These are phyloP conservation scores for Aspergillus flavus DNA, from an alignment of 2,329 filamentous ascomycete genomes.

Conservation along the genomic window DNA sequence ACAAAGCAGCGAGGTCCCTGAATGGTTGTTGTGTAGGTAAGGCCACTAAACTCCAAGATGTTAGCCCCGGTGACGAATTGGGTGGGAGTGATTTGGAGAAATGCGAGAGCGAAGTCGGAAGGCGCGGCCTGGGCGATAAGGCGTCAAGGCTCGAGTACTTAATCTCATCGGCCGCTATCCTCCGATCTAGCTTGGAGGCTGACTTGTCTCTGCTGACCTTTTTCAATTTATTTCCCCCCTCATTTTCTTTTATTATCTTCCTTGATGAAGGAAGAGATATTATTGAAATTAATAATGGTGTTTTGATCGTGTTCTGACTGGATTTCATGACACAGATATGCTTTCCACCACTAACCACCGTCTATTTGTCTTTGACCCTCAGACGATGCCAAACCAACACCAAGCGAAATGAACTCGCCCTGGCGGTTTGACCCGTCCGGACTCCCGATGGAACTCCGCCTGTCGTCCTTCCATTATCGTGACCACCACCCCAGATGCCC, in stretches of 20 bases:
- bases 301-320: constrained; percentile 1
- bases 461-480: neutral
- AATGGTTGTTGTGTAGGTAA: neutral
- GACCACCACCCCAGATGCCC: neutral
- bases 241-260: neutral
- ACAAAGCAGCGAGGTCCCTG: neutral
- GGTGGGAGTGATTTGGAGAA: neutral
- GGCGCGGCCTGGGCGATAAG: constrained; percentile 15
- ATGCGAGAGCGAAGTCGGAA: constrained; percentile 15
- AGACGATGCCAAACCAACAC: neutral
- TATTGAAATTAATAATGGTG: neutral
- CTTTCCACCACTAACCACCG: neutral
- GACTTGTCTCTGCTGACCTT: too few species aligned
- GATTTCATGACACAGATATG: neutral
- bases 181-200: neutral
- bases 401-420: neutral
- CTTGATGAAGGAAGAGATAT: neutral
- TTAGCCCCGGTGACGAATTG: neutral
- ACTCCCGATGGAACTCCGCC: constrained; percentile 13
- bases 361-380: neutral
- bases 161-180: constrained; percentile 8
- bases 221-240: neutral
- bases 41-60: constrained; percentile 7
- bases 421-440: constrained; percentile 13
- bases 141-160: constrained; percentile 10